Evolutionary conservation across 192 early-diverging fungal species (phyloP).

Genomic region (Mortierella alpina): DNA sequence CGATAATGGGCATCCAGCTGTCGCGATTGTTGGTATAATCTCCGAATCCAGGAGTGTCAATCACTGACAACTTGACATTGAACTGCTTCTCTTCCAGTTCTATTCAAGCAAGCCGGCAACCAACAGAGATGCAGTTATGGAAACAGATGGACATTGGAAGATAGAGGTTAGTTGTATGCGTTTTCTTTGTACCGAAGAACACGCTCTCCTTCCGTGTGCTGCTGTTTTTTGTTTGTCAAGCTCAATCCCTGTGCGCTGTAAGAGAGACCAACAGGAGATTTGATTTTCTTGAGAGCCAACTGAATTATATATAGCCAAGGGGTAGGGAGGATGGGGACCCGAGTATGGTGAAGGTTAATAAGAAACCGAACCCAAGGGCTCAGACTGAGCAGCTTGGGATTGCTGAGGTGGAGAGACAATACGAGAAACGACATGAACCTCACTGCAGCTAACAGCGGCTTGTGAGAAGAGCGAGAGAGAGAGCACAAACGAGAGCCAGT

Average conservation of each 20-base stretch:
- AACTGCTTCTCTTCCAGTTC: slow-evolving; percentile 99
- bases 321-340: background rate
- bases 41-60: slow-evolving; percentile 92
- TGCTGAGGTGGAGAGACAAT: too few relatives aligned
- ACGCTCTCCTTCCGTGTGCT: background rate
- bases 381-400: too few relatives aligned
- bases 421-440: too few relatives aligned
- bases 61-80: slow-evolving; percentile 93
- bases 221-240: background rate
- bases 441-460: too few relatives aligned
- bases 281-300: slow-evolving; percentile 30
- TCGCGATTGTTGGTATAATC: slow-evolving; percentile 95
- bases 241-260: background rate
- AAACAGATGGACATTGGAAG: too few relatives aligned
- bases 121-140: too few relatives aligned
- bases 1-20: slow-evolving; percentile 97
- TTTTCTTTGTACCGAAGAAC: too few relatives aligned
- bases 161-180: too few relatives aligned
- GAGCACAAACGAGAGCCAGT: too few relatives aligned
- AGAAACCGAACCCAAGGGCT: too few relatives aligned
- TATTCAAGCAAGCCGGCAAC: slow-evolving; percentile 7
- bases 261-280: background rate
- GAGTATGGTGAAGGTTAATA: background rate
- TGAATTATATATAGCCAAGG: slow-evolving; percentile 30
- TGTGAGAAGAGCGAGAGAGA: too few relatives aligned